Base-by-base conservation (phyloP, 257 asterid genomes). In the Capsicum pubescens region DNA sequence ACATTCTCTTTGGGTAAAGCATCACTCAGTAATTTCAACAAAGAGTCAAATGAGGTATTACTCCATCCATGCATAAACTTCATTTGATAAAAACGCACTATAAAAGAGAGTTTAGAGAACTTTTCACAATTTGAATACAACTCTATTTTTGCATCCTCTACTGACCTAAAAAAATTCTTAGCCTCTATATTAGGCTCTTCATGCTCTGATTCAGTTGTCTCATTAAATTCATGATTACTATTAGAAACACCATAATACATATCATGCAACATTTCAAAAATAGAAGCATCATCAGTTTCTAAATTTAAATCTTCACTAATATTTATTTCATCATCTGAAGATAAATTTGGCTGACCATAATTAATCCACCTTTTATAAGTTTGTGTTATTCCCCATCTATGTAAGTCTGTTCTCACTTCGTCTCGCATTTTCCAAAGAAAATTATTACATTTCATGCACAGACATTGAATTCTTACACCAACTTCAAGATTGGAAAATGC, bases 1-100 rank as follows among this genome's bases (percentile, higher is more conserved):
- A 39, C 42, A 39, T 39, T 2, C 1, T 56, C 60, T 4, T 9
- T 35, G 0, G n/a, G 80, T 1, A 79, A 46, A 6, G 64, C 46
- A 6, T 69, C 83, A 16, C 58, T 69, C 16, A 86, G 52, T 17
- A 85, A n/a, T 66, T 44, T 78, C 39, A 72, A 78, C 7, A 71
- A 76, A 26, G 9, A 36, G n/a, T 81, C 58, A 17, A 85, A 81
- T 1, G 85, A 70, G 17, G 64, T 85, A 9, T 60, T 61, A 35
- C 67, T 72, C 85, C 64, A 82, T 2, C 79, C 52, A 13, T 60
- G 16, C 39, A 55, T 21, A 21, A 7, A 46, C 50, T 84, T 77
- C 42, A 76, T 7, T 46, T 77, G 79, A 59, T 77, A 14, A 10
- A 77, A 12, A 8, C 55, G 1, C 15, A 84, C 26, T 69, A 10